These are phyloP conservation scores for Fusarium kyushuense DNA, from an alignment of 2,329 filamentous ascomycete species.

Conservation along the genomic window DNA sequence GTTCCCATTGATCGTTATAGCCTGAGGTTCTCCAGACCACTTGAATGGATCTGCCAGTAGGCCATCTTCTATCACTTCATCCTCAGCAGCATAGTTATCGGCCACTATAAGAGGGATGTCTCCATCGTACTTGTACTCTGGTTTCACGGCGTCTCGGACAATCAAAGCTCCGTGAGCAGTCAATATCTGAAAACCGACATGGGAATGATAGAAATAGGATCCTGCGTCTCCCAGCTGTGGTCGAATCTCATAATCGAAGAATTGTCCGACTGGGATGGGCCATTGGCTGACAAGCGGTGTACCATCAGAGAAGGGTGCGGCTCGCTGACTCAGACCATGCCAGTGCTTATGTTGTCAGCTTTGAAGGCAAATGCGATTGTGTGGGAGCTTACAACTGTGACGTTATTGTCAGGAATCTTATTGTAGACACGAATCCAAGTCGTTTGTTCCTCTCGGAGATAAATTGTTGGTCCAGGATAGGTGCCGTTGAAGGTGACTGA, in stretches of 20 bases:
- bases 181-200: slow-evolving; percentile 71
- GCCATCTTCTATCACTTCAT: slow-evolving; percentile 63
- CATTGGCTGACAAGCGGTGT: slow-evolving; percentile 71
- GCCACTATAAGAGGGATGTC: slow-evolving; percentile 64
- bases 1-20: slow-evolving; percentile 42
- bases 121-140: slow-evolving; percentile 72
- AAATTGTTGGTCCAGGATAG: slow-evolving; percentile 10
- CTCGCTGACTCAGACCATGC: slow-evolving; percentile 72
- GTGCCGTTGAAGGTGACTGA: slow-evolving; percentile 29
- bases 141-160: slow-evolving; percentile 56
- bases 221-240: slow-evolving; percentile 66
- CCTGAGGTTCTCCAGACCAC: slow-evolving; percentile 69
- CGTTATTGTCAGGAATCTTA: slow-evolving; percentile 8
- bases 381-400: slow-evolving; percentile 30
- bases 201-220: slow-evolving; percentile 77
- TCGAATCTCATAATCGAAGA: slow-evolving; percentile 75
- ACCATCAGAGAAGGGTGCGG: slow-evolving; percentile 74
- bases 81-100: slow-evolving; percentile 69
- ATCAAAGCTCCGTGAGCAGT: slow-evolving; percentile 69
- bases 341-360: slow-evolving; percentile 65
- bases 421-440: slow-evolving; percentile 39
- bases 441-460: slow-evolving; percentile 28
- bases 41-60: slow-evolving; percentile 62
- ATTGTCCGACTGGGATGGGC: slow-evolving; percentile 71
- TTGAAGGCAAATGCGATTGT: fast-evolving